These are phyloP conservation scores for Monosporascus sp. DNA, from an alignment of 2,329 filamentous ascomycete genomes.

Conservation along the genomic window DNA sequence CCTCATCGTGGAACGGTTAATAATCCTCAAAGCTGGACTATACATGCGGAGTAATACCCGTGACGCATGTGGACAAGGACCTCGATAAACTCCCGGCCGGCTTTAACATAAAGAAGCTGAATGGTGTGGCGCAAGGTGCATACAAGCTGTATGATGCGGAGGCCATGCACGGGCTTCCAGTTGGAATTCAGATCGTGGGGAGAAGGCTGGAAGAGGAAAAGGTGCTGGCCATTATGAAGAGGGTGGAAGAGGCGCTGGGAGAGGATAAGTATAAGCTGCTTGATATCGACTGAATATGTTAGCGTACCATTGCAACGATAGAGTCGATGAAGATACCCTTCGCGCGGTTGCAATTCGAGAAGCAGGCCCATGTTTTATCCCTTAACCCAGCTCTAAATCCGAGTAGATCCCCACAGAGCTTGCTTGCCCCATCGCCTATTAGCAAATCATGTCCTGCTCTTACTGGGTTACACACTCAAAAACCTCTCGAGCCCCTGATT, in stretches of 20 bases:
- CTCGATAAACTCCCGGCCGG: slow-evolving; percentile 60
- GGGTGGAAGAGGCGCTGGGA: slow-evolving; percentile 69
- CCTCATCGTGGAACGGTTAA: not conserved
- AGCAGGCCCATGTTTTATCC: too few relatives aligned
- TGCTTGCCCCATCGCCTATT: too few relatives aligned
- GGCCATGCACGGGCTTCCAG: slow-evolving; percentile 82
- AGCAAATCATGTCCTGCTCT: too few relatives aligned
- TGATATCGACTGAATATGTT: slow-evolving; percentile 36
- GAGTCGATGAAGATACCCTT: not conserved
- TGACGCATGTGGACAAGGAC: slow-evolving; percentile 73
- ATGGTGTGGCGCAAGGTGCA: slow-evolving; percentile 75
- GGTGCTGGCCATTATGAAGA: slow-evolving; percentile 75
- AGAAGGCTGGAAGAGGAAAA: slow-evolving; percentile 81
- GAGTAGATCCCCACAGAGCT: too few relatives aligned
- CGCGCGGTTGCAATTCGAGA: too few relatives aligned
- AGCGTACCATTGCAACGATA: not conserved
- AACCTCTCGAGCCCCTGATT: not conserved
- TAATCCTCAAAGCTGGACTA: slow-evolving; percentile 66
- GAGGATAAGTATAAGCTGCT: slow-evolving; percentile 49
- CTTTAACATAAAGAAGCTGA: slow-evolving; percentile 61
- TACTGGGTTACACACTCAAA: not conserved
- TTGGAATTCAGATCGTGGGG: slow-evolving; percentile 80
- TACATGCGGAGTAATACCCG: slow-evolving; percentile 73
- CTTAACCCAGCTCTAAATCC: too few relatives aligned
- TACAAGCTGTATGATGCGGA: slow-evolving; percentile 80